Evolutionary conservation across 495 filamentous ascomycete species (phyloP), one percentile per base, ranked within the genome.

Genomic region (Xylaria grammica): DNA sequence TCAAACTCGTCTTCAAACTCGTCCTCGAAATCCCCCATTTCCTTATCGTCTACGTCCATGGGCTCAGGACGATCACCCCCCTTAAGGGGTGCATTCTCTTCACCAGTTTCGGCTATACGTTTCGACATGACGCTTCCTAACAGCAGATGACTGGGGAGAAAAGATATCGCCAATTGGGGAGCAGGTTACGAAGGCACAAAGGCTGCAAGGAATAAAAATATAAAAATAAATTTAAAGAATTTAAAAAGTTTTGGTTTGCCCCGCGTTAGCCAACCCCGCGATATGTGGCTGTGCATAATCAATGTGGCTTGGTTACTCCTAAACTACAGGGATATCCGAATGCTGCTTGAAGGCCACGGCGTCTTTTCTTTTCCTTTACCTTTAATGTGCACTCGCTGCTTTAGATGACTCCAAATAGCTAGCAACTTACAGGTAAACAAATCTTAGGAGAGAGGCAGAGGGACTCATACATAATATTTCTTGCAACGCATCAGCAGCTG

Each of bases 1-100:
- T 97, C 94, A 71, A 92, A 98, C 71, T 98, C 94, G 69, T 97
- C 94, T 76, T 96, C 94, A 65, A 90, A 98, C 67, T 97, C 91
- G 77, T 98, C 94, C 75, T 97, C 94, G 66, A 97, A 97, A 64
- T 95, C 91, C 72, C 91, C 91, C 79, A 89, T 89, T 56, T 93
- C 91, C 67, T 81, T 77, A 58, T 76, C 72, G 60, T 92, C 87
- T 5, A 83, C 64, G 44, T 81, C 82, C 74, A 81, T 80, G 32
- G 80, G 78, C 48, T 83, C 82, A 24, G 89, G 90, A 52, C 90
- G 83, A 56, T 85, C 86, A 50, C 90, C 89, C 62, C 83, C 85
- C 80, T 92, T 93, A 65, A 91, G 83, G 58, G 89, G 82, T 30
- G 77, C 77, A 51, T 78, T 75, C 46, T 82, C 83, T 27, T 81